Evolutionary conservation across 345 rosid genomes (phyloP).

Genomic region (Lenwebbia sp.): DNA sequence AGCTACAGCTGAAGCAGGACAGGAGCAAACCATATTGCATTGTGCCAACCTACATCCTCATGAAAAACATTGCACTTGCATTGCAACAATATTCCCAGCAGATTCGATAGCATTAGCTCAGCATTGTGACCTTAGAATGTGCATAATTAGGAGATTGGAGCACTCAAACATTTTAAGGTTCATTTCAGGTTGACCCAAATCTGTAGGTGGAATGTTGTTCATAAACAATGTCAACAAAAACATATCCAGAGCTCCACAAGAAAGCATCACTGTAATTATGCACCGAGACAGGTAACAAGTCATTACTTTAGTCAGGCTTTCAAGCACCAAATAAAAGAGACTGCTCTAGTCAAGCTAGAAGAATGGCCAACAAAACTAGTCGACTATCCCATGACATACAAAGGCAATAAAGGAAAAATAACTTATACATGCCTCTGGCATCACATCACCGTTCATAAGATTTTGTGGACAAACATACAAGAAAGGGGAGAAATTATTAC

Average conservation of each 20-base stretch:
- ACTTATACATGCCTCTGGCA: background rate
- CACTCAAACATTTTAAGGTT: background rate
- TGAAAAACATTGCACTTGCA: background rate
- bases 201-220: background rate
- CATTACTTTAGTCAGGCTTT: background rate
- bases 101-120: background rate
- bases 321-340: background rate
- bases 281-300: background rate
- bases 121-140: background rate
- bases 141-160: background rate
- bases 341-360: background rate
- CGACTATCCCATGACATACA: background rate
- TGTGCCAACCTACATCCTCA: background rate
- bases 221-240: background rate
- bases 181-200: background rate
- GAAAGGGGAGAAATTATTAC: constrained; percentile 19
- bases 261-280: background rate
- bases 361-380: background rate
- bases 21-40: background rate
- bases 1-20: background rate
- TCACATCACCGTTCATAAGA: background rate
- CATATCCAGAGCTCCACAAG: background rate
- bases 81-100: background rate
- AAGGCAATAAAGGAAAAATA: background rate
- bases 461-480: background rate